Evolutionary conservation across 257 asterid genomes (phyloP), one percentile per base, ranked within the genome.

Genomic region (Nicotiana knightiana): DNA sequence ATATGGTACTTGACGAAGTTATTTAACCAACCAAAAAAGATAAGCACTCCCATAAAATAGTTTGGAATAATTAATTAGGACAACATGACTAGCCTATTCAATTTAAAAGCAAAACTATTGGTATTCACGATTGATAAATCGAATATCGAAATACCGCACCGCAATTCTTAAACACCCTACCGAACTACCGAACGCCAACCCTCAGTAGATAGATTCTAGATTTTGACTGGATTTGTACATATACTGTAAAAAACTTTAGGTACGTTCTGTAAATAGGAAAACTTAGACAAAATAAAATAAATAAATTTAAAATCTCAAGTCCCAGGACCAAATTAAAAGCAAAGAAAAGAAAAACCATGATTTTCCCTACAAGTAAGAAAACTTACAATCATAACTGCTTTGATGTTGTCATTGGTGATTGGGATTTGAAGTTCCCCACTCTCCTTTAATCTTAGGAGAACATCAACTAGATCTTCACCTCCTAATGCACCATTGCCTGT

Each of bases 301-400:
- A 37, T 37, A 37, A 0, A 37, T 37, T 37, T 37, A 37, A 37
- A 37, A 37, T 37, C 8, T 37, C 7, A 21, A 21, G 24, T 21
- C 24, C 24, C 24, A 21, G 7, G 43, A 35, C 7, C 7, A 28
- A 66, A 26, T 35, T 35, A 5, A 26, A 43, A 21, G 24, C 24
- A 21, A 21, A 21, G 24, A 21, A 21, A 21, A 21, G 24, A 9
- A 16, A 21, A 17, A 4, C 68, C 30, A 53, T 24, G 43, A 35
- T 35, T 35, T 35, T 4, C 6, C 4, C 4, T 6, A 35, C 4
- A 35, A 4, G 5, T 6, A 35, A 65, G 3, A 13, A 65, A 9
- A 73, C 85, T 71, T 73, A 82, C 76, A 73, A 59, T 73, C 12
- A 82, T 75, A 61, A 82, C 26, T 43, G 82, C 85, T 76, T 82